Evolutionary conservation across 495 filamentous ascomycete genomes (phyloP).

Genomic region (Aspergillus bertholletiae): DNA sequence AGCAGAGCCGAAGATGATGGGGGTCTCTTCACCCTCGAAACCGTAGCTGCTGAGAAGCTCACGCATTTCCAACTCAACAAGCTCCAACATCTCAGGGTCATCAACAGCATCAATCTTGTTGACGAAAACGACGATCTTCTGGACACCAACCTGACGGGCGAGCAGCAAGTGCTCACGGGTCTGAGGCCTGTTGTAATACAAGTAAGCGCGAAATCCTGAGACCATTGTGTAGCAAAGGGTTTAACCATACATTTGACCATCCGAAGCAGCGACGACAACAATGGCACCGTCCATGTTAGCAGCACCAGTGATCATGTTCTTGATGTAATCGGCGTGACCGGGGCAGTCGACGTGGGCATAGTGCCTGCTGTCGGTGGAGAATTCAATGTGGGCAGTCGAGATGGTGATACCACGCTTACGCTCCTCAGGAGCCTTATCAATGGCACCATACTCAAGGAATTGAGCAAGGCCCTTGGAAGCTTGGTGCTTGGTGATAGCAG

Average conservation of each 20-base stretch:
- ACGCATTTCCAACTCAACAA: conserved; percentile 99
- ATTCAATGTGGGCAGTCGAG: conserved; percentile 97
- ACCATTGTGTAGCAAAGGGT: neutral
- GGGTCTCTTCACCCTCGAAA: conserved; percentile 97
- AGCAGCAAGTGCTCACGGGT: conserved; percentile 97
- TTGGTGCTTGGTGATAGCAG: conserved; percentile 97
- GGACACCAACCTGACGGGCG: conserved; percentile 95
- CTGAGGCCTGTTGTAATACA: conserved; percentile 67
- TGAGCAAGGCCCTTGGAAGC: conserved; percentile 86
- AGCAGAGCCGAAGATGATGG: conserved; percentile 93
- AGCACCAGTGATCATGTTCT: conserved; percentile 99
- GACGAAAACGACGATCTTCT: conserved; percentile 97
- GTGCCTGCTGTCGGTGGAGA: conserved; percentile 84
- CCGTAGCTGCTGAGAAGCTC: conserved; percentile 89
- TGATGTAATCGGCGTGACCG: conserved; percentile 99
- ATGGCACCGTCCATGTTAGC: conserved; percentile 98
- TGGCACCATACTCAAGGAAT: conserved; percentile 95
- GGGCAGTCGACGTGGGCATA: conserved; percentile 99
- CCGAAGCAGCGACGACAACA: conserved; percentile 96
- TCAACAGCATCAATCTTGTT: conserved; percentile 98
- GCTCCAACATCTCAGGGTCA: conserved; percentile 98
- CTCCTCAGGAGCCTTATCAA: conserved; percentile 99
- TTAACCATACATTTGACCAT: conserved; percentile 82
- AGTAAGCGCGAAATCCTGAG: conserved; percentile 18
- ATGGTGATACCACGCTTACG: conserved; percentile 99